Evolutionary conservation across 2,329 filamentous ascomycete species (phyloP), one percentile per base, ranked within the genome.

Genomic region (Nothophaeocryptopus gaeumannii): DNA sequence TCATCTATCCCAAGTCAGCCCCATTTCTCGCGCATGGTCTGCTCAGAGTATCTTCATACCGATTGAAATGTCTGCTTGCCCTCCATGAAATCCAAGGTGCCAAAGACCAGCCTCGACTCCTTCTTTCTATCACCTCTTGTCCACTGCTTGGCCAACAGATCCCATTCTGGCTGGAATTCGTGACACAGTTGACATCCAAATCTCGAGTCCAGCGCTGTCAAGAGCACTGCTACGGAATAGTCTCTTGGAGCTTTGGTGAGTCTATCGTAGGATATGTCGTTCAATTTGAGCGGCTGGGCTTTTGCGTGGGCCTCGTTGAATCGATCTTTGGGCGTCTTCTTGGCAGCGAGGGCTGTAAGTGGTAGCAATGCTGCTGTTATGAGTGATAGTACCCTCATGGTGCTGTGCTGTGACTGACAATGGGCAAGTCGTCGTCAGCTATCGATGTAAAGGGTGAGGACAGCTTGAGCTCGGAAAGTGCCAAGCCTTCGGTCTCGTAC

Each of bases 101-200:
- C 85, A 72, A 92, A 95, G 38, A 97, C 69, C 57, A 95, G 63
- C 54, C 85, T 80, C 26, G 84, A 86, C 58, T 88, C 79, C 45
- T 78, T 85, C 51, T 81, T 75, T 74, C 86, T 89, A 70, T 95
- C 88, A 7, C 88, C 90, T 69, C 87, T 89, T 55, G 78, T 78
- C 93, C 93, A 99, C 72, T 88, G 93, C 70, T 83, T 88, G 46
- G 82, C 82, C 47, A 99, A 74, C 46, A 97, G 71, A 47, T 95
- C 88, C 87, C 90, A 99, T 72, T 99, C 93, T 1, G 91, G 86
- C 69, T 96, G 88, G 70, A 99, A 96, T 45, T 95, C 89, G 45
- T 83, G 81, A 71, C 93, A 99, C 41, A 97, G 77, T 58, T 84
- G 77, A 69, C 93, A 99, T 53, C 87, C 88, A 67, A 88, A 96